phyloP scores from a whole-genome alignment of 306 rosid species.

The Dalbergia cultrata region DNA sequence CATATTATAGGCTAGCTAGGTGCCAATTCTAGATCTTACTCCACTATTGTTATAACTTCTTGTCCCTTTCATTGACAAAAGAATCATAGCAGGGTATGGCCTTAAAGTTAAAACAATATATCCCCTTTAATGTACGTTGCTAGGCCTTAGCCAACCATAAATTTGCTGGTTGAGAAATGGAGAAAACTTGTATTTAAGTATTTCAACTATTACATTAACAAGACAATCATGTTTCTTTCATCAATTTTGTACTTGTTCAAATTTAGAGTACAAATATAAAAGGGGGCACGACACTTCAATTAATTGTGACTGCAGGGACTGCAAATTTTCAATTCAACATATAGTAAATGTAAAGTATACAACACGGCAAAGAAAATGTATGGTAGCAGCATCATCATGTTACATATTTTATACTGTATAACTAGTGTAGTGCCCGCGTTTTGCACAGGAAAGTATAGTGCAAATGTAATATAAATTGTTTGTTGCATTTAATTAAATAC shows the following conservation, averaged over 20 bases:
- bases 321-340: slow-evolving; percentile 6
- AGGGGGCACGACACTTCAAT: not conserved
- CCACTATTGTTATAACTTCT: too few species aligned
- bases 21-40: not conserved
- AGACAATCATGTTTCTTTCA: not conserved
- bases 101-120: not conserved
- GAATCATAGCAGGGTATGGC: not conserved
- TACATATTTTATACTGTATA: slow-evolving; percentile 14
- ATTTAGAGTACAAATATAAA: not conserved
- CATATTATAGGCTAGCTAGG: not conserved
- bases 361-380: slow-evolving; percentile 34
- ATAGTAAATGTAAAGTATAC: slow-evolving; percentile 31
- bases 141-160: too few species aligned
- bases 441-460: too few species aligned
- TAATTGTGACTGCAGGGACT: not conserved
- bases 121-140: not conserved
- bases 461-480: too few species aligned
- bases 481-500: too few species aligned
- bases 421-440: too few species aligned
- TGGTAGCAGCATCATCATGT: slow-evolving; percentile 7
- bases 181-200: not conserved
- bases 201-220: not conserved
- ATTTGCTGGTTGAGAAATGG: not conserved
- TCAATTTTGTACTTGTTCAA: not conserved
- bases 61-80: not conserved